A percentile compares a stretch with the other conserved stretches of the same genome.
These are phyloP conservation scores for Trichoderma pleuroti DNA, from an alignment of 2,329 filamentous ascomycete genomes.

Conservation along the genomic window DNA sequence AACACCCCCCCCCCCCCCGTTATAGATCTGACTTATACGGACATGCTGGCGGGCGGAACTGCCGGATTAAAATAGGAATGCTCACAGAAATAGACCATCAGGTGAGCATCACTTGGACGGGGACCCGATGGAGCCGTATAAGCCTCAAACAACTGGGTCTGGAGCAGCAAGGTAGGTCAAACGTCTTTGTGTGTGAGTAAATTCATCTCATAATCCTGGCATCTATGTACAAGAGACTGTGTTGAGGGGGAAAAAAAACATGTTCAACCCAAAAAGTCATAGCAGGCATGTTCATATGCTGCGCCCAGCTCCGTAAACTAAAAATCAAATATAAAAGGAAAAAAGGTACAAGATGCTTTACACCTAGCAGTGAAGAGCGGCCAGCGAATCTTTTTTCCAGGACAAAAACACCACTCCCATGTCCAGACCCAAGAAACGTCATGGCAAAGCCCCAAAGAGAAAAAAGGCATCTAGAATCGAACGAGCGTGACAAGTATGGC, in stretches of 20 bases:
- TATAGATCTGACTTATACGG: not conserved
- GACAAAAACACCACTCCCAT: too few species aligned
- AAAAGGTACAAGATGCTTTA: slow-evolving; percentile 4
- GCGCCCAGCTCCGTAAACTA: slow-evolving; percentile 12
- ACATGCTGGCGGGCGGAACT: not conserved
- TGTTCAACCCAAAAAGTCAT: slow-evolving; percentile 11
- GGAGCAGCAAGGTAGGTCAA: not conserved
- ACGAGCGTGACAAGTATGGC: slow-evolving; percentile 7
- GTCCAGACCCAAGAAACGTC: not conserved
- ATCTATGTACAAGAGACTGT: slow-evolving; percentile 20
- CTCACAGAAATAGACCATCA: not conserved
- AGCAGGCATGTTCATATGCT: slow-evolving; percentile 13
- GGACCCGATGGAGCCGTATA: not conserved
- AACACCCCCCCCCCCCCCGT: too few species aligned
- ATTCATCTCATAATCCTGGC: slow-evolving; percentile 10
- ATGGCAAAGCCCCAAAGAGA: not conserved
- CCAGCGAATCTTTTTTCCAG: slow-evolving; percentile 7
- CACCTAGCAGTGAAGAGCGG: not conserved
- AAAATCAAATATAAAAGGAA: not conserved
- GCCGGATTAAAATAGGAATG: not conserved
- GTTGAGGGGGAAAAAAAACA: slow-evolving; percentile 5
- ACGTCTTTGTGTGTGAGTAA: not conserved
- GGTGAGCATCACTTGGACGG: not conserved
- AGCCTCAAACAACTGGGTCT: not conserved
- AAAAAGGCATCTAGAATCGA: not conserved